Evolutionary conservation across 768 basidiomycete genomes (phyloP), one percentile per base, ranked within the genome.

Genomic region (Pleurotus pulmonarius): DNA sequence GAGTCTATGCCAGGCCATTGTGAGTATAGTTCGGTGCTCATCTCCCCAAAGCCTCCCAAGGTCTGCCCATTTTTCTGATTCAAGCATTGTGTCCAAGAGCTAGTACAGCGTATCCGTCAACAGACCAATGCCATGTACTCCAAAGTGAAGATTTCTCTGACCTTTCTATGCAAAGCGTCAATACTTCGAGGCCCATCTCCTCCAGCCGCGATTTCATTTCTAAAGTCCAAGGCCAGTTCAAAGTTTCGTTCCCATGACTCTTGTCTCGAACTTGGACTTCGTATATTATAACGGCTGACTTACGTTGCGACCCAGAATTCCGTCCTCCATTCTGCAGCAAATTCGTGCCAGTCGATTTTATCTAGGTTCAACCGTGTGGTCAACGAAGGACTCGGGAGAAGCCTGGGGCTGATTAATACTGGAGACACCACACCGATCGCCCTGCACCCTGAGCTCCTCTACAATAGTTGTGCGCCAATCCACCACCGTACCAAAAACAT

Each of bases 41-140:
- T 79, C 76, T 39, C 75, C 73, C 74, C 82, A 82, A 11, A 69
- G 20, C 0, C 65, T 41, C 0, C 74, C 77, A 16, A 88, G 67
- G 24, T 75, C 67, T 1, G 73, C 61, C 85, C 86, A 89, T 24
- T 76, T 73, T 0, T 74, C 63, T 6, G 73, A 70, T 0, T 62
- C 66, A 11, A 88, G 75, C 71, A 88, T 78, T 15, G 61, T 56
- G 20, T 88, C 81, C 26, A 88, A 74, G 38, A 86, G 75, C 86
- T 88, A 57, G 4, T 18, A 11, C n/a, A 40, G 25, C 16, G 4
- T 12, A 46, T 41, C 6, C 43, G 47, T 3, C 15, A 46, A 29
- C 41, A 29, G 12, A 34, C 22, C 16, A 15, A 26, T 29, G 8
- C 2, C 7, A 5, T 29, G 8, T 11, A 34, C 9, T 1, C 1